Evolutionary conservation across 108 stramenopile species (phyloP).

Genomic region (Fistulifera pelliculosa): DNA sequence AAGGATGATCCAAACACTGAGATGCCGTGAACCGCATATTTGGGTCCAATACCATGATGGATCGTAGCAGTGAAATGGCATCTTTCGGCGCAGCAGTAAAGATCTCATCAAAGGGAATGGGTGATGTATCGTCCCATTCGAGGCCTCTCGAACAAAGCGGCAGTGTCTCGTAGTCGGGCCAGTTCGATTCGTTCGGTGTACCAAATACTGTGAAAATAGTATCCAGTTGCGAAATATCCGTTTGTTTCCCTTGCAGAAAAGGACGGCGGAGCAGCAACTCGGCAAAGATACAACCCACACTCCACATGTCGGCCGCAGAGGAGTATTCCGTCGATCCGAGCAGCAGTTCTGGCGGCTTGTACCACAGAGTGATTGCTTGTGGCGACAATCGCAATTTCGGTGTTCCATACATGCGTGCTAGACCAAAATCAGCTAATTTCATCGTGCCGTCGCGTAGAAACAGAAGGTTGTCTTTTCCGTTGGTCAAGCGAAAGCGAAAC

Average conservation of each 20-base stretch:
- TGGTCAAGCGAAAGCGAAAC: neutral
- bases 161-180: constrained; percentile 77
- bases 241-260: constrained; percentile 79
- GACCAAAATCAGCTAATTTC: constrained; percentile 88
- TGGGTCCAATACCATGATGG: constrained; percentile 77
- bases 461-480: constrained; percentile 16
- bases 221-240: constrained; percentile 76
- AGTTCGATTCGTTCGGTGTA: constrained; percentile 80
- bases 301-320: constrained; percentile 91
- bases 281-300: constrained; percentile 93
- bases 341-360: constrained; percentile 92
- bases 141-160: constrained; percentile 65
- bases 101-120: constrained; percentile 82
- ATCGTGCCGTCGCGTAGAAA: constrained; percentile 79
- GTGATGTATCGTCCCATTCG: constrained; percentile 68
- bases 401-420: constrained; percentile 81
- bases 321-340: constrained; percentile 87
- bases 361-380: constrained; percentile 94
- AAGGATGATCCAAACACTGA: constrained; percentile 77
- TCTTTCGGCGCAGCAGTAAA: constrained; percentile 82
- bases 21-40: constrained; percentile 78
- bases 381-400: constrained; percentile 74
- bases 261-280: constrained; percentile 81
- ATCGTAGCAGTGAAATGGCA: constrained; percentile 68
- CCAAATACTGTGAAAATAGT: constrained; percentile 86